phyloP scores from a whole-genome alignment of 768 basidiomycete genomes.

The Rhodotorula taiwanensis region DNA sequence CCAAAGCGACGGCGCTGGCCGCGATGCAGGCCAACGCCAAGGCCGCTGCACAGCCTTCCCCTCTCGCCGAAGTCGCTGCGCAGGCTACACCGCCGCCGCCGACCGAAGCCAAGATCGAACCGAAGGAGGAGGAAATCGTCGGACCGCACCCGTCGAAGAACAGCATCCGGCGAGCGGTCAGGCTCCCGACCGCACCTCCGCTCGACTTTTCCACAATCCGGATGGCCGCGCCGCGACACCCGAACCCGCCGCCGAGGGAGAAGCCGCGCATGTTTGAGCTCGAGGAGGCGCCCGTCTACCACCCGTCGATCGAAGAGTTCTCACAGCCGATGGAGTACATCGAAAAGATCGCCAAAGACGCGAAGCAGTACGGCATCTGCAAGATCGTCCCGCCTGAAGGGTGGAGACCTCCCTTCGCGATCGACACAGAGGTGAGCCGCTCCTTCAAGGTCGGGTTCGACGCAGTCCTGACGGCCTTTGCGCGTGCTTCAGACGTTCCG shows the following conservation, averaged over 20 bases:
- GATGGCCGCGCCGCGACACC: constrained; percentile 29
- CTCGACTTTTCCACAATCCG: constrained; percentile 39
- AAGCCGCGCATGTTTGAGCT: constrained; percentile 65
- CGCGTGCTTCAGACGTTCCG: constrained; percentile 63
- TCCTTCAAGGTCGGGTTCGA: not conserved
- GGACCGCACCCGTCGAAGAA: constrained; percentile 25
- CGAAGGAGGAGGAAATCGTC: not conserved
- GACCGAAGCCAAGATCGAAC: no score
- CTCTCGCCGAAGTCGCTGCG: no score
- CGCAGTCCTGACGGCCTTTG: not conserved
- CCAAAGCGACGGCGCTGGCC: constrained; percentile 10
- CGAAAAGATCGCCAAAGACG: constrained; percentile 58
- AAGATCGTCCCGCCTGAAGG: constrained; percentile 88
- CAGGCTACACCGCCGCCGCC: not conserved
- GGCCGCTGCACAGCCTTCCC: no score
- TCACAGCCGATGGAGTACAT: constrained; percentile 91
- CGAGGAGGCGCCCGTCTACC: constrained; percentile 79
- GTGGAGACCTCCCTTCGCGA: constrained; percentile 94
- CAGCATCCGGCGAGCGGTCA: constrained; percentile 7
- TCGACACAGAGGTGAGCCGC: constrained; percentile 76
- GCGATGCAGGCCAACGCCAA: not conserved
- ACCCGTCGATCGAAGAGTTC: constrained; percentile 85
- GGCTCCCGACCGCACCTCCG: constrained; percentile 42
- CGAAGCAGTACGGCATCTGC: constrained; percentile 76
- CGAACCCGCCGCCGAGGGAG: constrained; percentile 13